Evolutionary conservation across 129 eudicot genomes (phyloP).

Genomic region (Rutidosis leptorrhynchoides): DNA sequence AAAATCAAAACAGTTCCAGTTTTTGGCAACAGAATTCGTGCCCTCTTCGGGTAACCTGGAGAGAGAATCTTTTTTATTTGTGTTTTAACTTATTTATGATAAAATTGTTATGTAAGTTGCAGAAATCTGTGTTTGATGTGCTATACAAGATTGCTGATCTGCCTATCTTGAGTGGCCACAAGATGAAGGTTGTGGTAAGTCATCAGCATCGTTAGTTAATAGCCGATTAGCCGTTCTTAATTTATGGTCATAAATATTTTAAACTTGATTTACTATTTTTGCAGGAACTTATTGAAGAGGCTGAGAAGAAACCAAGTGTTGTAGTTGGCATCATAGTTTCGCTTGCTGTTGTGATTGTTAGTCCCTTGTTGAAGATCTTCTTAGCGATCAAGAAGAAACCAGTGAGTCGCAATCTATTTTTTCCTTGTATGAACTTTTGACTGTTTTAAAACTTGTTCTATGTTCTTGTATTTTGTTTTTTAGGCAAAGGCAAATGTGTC

Average conservation of each 20-base stretch:
- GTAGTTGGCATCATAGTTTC: constrained; percentile 60
- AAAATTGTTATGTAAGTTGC: constrained; percentile 28
- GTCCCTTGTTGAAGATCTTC: constrained; percentile 47
- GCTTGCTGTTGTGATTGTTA: constrained; percentile 45
- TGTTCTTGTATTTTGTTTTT: neutral
- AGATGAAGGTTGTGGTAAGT: constrained; percentile 73
- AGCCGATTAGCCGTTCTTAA: neutral
- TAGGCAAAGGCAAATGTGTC: constrained; percentile 34
- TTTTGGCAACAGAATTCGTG: no score
- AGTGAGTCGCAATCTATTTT: constrained; percentile 32
- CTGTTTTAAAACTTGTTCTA: neutral
- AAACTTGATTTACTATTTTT: neutral
- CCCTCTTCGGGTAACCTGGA: no score
- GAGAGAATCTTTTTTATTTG: no score
- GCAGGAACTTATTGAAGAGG: constrained; percentile 85
- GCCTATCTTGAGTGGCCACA: constrained; percentile 73
- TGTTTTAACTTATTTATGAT: no score
- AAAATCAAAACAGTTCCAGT: no score
- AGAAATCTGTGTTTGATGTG: constrained; percentile 74
- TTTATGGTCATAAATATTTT: neutral
- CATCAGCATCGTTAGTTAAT: neutral
- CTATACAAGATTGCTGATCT: constrained; percentile 86
- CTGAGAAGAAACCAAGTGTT: constrained; percentile 68
- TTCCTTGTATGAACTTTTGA: no score
- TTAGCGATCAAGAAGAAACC: constrained; percentile 57